phyloP scores from a whole-genome alignment of 2,329 filamentous ascomycete species.

The Sordariomycetes sp. region DNA sequence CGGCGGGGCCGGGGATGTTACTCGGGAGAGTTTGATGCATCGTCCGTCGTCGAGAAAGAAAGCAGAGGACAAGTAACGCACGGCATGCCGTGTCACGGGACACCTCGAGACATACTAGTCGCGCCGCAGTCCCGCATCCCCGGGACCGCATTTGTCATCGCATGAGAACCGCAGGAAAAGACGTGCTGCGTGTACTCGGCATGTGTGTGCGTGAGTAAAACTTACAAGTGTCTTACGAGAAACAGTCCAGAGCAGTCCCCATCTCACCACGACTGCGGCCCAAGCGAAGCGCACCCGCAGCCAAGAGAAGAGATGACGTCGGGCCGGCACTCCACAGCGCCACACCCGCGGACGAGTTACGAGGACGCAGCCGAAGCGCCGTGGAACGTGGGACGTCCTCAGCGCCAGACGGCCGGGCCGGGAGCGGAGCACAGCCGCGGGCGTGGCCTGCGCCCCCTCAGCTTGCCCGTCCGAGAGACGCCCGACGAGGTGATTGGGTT shows the following conservation, averaged over 20 bases:
- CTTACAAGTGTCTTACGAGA: no score
- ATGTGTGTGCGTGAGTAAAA: no score
- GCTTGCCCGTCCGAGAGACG: no score
- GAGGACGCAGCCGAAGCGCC: not conserved
- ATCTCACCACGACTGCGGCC: not conserved
- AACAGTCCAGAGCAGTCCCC: not conserved
- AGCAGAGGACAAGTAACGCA: not conserved
- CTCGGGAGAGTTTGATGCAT: not conserved
- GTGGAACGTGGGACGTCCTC: not conserved
- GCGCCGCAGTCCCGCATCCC: not conserved
- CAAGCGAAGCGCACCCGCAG: not conserved
- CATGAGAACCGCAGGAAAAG: not conserved
- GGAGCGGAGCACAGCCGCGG: not conserved
- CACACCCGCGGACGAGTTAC: not conserved
- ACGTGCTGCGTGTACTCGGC: no score
- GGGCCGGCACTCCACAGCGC: not conserved
- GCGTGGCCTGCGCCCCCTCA: not conserved
- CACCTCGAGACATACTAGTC: not conserved
- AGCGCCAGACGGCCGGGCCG: not conserved
- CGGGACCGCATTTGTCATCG: not conserved
- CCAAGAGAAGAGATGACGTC: not conserved
- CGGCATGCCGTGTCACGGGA: not conserved
- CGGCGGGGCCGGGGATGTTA: not conserved
- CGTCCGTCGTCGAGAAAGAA: not conserved
- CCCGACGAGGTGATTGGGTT: not conserved